Evolutionary conservation across 164 flowering plant species (phyloP), one percentile per base, ranked within the genome.

Genomic region (Stephania cephalantha): DNA sequence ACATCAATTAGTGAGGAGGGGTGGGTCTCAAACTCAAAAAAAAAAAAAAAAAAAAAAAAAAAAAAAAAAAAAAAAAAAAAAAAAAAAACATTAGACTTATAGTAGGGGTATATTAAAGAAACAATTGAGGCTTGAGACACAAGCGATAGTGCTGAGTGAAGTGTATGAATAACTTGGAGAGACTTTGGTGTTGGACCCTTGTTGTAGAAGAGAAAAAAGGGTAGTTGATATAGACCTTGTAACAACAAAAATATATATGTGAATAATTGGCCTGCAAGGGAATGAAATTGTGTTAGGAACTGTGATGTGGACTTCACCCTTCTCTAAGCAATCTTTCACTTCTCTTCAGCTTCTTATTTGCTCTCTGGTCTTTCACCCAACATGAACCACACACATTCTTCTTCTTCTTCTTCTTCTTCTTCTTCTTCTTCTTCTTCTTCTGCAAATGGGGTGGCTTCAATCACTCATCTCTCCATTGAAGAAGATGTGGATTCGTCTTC

Each of bases 371-470:
- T 72, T 75, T 9, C 73, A 69, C 52, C 67, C 42, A 66, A 53
- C 69, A 63, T 77, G 73, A 31, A 71, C 61, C 53, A 55, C 22
- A 76, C 29, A 48, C 46, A 35, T 35, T 35, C 3, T 35, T 35
- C 42, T 4, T 35, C 76, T 76, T 35, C 42, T 35, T 35, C 3
- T 35, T 35, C 42, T 35, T 35, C 3, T 35, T 35, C 42, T 35
- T 35, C 3, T 35, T 35, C 42, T 35, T 35, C 3, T 35, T 35
- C 42, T 4, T 35, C 76, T 76, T 35, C 53, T 30, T 72, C 61
- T 74, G 73, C 77, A 76, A 72, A 89, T 89, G 92, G 85, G 88
- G 80, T 87, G 87, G 90, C 82, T 86, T n/a, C 89, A 77, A 31
- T 85, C 89, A 79, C 82, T 87, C 81, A 20, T 89, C 81, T 83